Evolutionary conservation across 139 green algal species (phyloP), one percentile per base, ranked within the genome.

Genomic region (Asterochloris sp.): DNA sequence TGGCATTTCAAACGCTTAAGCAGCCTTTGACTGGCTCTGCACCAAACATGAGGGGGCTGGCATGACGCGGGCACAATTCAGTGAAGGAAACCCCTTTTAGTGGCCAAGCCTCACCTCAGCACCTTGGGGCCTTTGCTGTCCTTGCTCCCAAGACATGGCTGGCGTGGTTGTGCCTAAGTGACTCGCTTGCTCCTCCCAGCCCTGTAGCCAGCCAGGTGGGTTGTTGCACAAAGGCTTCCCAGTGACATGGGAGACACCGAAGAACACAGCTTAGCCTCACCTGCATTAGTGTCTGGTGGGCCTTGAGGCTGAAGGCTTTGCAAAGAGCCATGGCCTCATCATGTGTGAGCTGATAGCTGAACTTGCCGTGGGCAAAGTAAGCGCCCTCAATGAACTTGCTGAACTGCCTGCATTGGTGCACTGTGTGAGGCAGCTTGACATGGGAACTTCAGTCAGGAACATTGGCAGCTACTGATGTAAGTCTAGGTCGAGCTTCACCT

Each of bases 341-440:
- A 26, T 13, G 13, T 69, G 76, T 80, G 47, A 80, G 76, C 76
- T 80, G 76, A 23, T 80, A 80, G 23, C 68, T 80, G 60, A 80
- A 80, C n/a, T 80, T 61, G 24, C 13, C 68, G 23, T 80, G 60
- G 67, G 76, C 68, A 62, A 80, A 80, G 76, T 69, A 80, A 9
- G 76, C 60, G 12, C 76, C 76, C 9, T 68, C 15, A 47, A 80
- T 69, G 24, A 62, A 24, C 29, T n/a, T 11, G 12, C 68, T 80
- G 76, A 80, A 80, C 19, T 80, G 60, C 76, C 76, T 80, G 60
- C 60, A 69, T 71, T 71, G 1, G 4, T 26, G 66, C 21, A 21
- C 17, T 24, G 19, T 71, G 66, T 26, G 19, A 71, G 66, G 21
- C 66, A 24, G 17, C 66, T 12, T 71, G 66, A 71, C 17, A 24